Conservation (phyloP, 768 basidiomycete genomes). For the Psilocybe subaeruginosa region DNA sequence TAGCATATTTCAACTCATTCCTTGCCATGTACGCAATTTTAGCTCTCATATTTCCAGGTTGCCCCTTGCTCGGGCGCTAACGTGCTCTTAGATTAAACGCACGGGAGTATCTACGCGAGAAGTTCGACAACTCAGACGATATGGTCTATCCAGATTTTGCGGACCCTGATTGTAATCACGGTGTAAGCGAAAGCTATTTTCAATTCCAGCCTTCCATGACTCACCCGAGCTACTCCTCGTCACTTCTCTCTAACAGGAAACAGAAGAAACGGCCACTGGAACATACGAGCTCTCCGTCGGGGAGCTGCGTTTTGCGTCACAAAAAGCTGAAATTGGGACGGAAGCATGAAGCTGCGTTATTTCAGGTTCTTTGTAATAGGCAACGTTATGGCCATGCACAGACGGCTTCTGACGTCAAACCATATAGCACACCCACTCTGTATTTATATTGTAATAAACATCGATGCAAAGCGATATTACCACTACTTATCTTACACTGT, state of each 20-base stretch:
- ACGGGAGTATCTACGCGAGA: constrained; percentile 12
- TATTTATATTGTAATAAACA: too few species aligned
- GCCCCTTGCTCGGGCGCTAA: not conserved
- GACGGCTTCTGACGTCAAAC: too few species aligned
- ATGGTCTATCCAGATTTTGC: not conserved
- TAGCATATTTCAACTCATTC: constrained; percentile 18
- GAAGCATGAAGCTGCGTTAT: not conserved
- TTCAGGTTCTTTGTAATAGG: not conserved
- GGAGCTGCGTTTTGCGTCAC: not conserved
- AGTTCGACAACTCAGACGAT: constrained; percentile 2
- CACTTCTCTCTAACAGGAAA: not conserved
- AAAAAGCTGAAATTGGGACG: not conserved
- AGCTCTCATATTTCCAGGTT: not conserved
- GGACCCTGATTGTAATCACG: not conserved
- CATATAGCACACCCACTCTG: too few species aligned
- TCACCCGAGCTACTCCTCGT: too few species aligned
- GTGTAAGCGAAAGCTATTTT: not conserved
- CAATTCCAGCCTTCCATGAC: too few species aligned
- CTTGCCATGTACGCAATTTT: constrained; percentile 10
- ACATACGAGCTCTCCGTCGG: not conserved
- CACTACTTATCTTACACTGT: too few species aligned
- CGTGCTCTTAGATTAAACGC: constrained; percentile 11
- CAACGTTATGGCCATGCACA: too few species aligned
- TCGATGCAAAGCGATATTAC: too few species aligned
- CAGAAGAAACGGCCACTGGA: not conserved